Percentiles rank a stretch among this genome's conserved stretches.
These are phyloP conservation scores for Theobroma grandiflorum DNA, from an alignment of 441 rosid species.

Conservation along the genomic window DNA sequence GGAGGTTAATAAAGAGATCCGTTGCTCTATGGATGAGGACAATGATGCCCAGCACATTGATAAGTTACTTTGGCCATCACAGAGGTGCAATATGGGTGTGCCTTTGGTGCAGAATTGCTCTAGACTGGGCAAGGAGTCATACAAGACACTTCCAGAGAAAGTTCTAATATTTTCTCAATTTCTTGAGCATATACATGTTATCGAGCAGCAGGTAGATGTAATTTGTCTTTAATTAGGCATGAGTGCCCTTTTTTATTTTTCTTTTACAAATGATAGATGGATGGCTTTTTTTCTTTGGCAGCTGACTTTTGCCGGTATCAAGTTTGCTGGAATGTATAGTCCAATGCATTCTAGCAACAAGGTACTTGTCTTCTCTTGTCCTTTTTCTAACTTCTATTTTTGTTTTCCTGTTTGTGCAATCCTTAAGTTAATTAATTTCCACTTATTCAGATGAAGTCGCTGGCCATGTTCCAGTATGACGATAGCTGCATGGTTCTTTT, in stretches of 20 bases:
- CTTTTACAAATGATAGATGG: slow-evolving; percentile 21
- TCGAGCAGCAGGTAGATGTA: slow-evolving; percentile 86
- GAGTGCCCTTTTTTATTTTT: slow-evolving; percentile 10
- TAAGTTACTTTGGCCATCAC: slow-evolving; percentile 35
- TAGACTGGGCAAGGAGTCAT: slow-evolving; percentile 40
- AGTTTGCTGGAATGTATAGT: slow-evolving; percentile 82
- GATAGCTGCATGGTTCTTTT: slow-evolving; percentile 81
- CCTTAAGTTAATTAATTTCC: slow-evolving; percentile 28
- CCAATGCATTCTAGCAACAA: slow-evolving; percentile 86
- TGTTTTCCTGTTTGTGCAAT: slow-evolving; percentile 24
- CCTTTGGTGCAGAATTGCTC: slow-evolving; percentile 24
- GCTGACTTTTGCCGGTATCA: slow-evolving; percentile 85
- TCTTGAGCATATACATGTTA: slow-evolving; percentile 93
- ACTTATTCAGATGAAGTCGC: slow-evolving; percentile 70
- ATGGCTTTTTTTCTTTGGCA: slow-evolving; percentile 37
- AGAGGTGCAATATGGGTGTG: slow-evolving; percentile 23
- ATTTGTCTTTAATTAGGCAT: slow-evolving; percentile 11
- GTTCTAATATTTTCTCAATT: slow-evolving; percentile 94
- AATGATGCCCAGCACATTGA: slow-evolving; percentile 35
- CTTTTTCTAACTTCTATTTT: background rate
- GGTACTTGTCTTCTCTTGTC: slow-evolving; percentile 47
- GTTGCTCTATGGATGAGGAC: slow-evolving; percentile 33
- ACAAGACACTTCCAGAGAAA: slow-evolving; percentile 59
- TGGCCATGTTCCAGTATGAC: slow-evolving; percentile 77
- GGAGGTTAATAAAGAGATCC: slow-evolving; percentile 46